A percentile compares a stretch with the other conserved stretches of the same genome.
phyloP scores from a whole-genome alignment of 257 asterid genomes.

The Ballota nigra region DNA sequence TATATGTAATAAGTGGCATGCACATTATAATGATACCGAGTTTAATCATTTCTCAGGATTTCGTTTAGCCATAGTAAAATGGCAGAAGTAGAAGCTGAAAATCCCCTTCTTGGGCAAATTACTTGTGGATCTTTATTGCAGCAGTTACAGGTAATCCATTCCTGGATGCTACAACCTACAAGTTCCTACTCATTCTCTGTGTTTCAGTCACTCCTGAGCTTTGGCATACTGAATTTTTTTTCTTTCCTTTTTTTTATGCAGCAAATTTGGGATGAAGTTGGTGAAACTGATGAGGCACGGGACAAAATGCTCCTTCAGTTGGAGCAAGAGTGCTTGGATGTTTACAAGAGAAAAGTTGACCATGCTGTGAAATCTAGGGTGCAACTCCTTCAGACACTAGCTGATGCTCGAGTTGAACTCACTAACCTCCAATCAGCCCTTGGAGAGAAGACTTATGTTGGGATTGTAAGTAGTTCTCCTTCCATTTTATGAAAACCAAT shows the following conservation, averaged over 20 bases:
- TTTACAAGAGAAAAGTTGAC: conserved; percentile 87
- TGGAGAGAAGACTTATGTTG: conserved; percentile 74
- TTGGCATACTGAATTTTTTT: conserved; percentile 10
- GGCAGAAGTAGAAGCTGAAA: conserved; percentile 65
- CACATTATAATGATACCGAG: not conserved
- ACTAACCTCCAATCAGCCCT: conserved; percentile 77
- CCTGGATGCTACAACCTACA: not conserved
- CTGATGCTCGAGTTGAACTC: conserved; percentile 90
- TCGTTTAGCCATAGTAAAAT: conserved; percentile 38
- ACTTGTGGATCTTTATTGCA: conserved; percentile 81
- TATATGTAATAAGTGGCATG: not conserved
- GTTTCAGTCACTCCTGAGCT: not conserved
- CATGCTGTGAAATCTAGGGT: conserved; percentile 84
- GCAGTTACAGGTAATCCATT: conserved; percentile 68
- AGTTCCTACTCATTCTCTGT: conserved; percentile 6
- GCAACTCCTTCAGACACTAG: conserved; percentile 78
- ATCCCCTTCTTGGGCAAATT: conserved; percentile 53
- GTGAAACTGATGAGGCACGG: conserved; percentile 83
- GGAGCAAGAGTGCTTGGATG: conserved; percentile 94
- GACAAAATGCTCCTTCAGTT: conserved; percentile 86
- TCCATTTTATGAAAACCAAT: conserved; percentile 8
- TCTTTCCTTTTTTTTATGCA: conserved; percentile 43
- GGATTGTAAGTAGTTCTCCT: conserved; percentile 53
- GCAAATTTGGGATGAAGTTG: conserved; percentile 98
- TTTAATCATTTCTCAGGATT: conserved; percentile 16